A percentile compares a stretch with the other conserved stretches of the same genome.
Evolutionary conservation across 2,329 filamentous ascomycete genomes (phyloP).

Genomic region (Apiospora aurea): DNA sequence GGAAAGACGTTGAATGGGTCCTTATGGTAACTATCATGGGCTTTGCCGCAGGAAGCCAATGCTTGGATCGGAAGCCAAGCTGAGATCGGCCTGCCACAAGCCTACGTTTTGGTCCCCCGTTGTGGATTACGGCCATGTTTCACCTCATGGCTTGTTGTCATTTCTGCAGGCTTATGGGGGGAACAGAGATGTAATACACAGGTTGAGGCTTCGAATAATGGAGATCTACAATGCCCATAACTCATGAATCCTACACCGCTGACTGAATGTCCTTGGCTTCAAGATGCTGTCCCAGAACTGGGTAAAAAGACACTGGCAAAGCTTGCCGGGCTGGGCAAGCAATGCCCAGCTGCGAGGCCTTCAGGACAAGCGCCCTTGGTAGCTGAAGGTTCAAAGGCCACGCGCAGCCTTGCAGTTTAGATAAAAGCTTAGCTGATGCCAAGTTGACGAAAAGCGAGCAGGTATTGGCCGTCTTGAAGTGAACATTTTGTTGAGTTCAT

Average conservation of each 20-base stretch:
- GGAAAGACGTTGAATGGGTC: background rate
- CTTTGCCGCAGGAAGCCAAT: slow-evolving; percentile 9
- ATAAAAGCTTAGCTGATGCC: slow-evolving; percentile 10
- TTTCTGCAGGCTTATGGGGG: slow-evolving; percentile 4
- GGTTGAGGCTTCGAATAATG: slow-evolving; percentile 12
- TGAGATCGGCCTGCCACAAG: slow-evolving; percentile 37
- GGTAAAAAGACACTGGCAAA: background rate
- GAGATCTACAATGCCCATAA: slow-evolving; percentile 16
- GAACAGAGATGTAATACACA: slow-evolving; percentile 2
- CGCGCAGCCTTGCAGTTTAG: background rate
- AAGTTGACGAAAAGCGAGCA: background rate
- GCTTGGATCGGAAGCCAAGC: slow-evolving; percentile 33
- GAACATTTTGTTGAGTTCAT: background rate
- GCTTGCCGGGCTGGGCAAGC: background rate
- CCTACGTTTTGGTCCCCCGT: slow-evolving; percentile 40
- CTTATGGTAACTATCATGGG: background rate
- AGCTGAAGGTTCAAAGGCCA: background rate
- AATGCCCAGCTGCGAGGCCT: background rate
- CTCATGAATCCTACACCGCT: slow-evolving; percentile 12
- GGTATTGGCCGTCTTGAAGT: background rate
- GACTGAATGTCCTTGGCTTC: slow-evolving; percentile 6
- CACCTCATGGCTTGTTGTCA: slow-evolving; percentile 35
- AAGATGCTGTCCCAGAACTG: slow-evolving; percentile 7
- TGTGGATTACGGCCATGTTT: slow-evolving; percentile 46
- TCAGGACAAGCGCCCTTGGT: background rate